Base-by-base conservation (phyloP, 768 basidiomycete genomes). In the Tulasnella sp. region DNA sequence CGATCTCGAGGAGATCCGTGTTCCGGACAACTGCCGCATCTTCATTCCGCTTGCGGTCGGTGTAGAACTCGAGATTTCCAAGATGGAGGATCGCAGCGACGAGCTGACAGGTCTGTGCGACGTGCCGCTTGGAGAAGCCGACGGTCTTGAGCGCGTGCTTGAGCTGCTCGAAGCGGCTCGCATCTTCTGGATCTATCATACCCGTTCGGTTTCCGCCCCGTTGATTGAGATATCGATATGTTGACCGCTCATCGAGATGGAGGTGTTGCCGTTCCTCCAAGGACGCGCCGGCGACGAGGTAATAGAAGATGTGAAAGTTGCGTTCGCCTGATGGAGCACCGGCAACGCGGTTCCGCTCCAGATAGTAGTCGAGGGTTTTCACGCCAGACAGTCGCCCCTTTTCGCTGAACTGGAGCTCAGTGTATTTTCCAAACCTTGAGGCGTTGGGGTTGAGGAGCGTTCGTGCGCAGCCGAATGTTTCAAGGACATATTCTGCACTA, bases 291-390 rank as follows among this genome's bases (percentile, higher is more conserved):
- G 91, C 86, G 60, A 93, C 83, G 66, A 99, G 81, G 70, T 96
- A 96, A 69, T 98, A 97, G 72, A 98, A 96, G 34, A 94, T 92
- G 70, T 99, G 92, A 69, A 98, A 97, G 64, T 96, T 97, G 10
- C 93, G 82, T 71, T 99, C 93, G 56, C 92, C 92, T 0, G 85
- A 87, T 0, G 90, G 87, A 0, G 87, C 80, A 21, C 82, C 81
- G 4, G 90, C 80, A n/a, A 97, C 91, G 9, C 92, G 83, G 65
- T 84, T 88, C 55, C 88, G 77, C 70, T 97, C 92, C 53, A 99
- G 79, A 72, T 94, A 94, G 73, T 99, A 97, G 68, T 97, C 92
- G 63, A 98, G 82, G 0, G 92, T 93, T 71, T 98, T 98, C 68
- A 91, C 75, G 62, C 96, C 96, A 48, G 77, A 83, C 0, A 98